Evolutionary conservation across 768 basidiomycete genomes (phyloP), one percentile per base, ranked within the genome.

Genomic region (Sporobolomyces pararoseus): DNA sequence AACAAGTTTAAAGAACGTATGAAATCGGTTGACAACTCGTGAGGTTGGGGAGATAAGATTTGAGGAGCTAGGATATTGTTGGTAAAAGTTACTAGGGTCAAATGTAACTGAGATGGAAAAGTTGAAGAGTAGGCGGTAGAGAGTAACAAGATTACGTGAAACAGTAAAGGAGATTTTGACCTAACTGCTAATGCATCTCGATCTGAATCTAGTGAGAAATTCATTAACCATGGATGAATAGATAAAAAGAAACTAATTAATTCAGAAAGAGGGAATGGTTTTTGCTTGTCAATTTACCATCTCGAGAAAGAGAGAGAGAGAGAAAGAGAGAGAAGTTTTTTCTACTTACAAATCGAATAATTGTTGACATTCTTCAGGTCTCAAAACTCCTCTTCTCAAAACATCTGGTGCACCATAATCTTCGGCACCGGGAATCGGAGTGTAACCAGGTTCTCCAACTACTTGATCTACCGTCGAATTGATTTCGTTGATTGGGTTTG

Each of bases 21-120:
- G 51, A 74, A 74, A 54, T 74, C 73, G 59, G 69, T 68, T 32
- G 58, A 65, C 49, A 74, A 65, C 44, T 74, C 73, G 69, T 74
- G 70, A 1, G 69, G 73, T 25, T 74, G 73, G 4, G 73, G 73
- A 10, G 55, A 63, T 32, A 74, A 57, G n/a, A 74, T 68, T 12
- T 74, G 73, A 5, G 73, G 73, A 13, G 73, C 73, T 63, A 74
- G 42, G 39, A 74, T 74, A 50, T 58, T 53, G 66, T 74, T 74
- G 29, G 65, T 49, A 54, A 71, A 74, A 17, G 73, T 71, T 29
- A 68, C 63, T 66, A 74, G 73, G 7, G 73, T 74, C 25, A 66
- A 51, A 46, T 74, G 73, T 10, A 74, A 69, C 27, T 74, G 73
- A 0, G 59, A 63, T 1, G 73, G 73, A 55, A 71, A 74, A 14